A percentile compares a stretch with the other conserved stretches of the same genome.
phyloP scores from a whole-genome alignment of 768 basidiomycete species.

The Russula emetica region DNA sequence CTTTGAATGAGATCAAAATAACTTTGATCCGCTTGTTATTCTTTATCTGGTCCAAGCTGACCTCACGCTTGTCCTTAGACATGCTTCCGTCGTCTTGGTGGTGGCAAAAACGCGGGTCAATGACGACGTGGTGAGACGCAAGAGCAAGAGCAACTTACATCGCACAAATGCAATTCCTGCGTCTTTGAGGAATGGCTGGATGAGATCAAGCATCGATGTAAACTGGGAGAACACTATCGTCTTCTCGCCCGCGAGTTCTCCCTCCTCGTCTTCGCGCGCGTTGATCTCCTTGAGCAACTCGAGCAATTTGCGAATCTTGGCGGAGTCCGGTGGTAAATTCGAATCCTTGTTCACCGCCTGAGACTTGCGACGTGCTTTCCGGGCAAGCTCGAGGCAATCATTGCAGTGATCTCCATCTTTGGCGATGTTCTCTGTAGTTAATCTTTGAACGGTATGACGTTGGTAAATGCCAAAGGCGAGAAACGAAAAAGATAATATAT shows the following conservation, averaged over 20 bases:
- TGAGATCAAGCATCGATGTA: conserved; percentile 79
- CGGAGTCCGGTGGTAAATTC: conserved; percentile 62
- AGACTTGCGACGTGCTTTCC: conserved; percentile 44
- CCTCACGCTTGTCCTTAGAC: conserved; percentile 70
- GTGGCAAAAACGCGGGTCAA: not conserved
- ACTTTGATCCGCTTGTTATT: conserved; percentile 54
- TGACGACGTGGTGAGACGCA: conserved; percentile 8
- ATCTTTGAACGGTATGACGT: conserved; percentile 35
- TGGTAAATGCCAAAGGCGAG: not conserved
- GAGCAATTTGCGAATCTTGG: conserved; percentile 84
- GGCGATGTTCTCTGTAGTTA: conserved; percentile 37
- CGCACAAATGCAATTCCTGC: conserved; percentile 70
- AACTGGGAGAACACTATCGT: conserved; percentile 97
- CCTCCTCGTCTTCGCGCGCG: conserved; percentile 44
- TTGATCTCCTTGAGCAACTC: conserved; percentile 66
- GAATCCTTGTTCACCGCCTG: conserved; percentile 29
- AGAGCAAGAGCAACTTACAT: conserved; percentile 61
- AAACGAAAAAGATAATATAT: conserved; percentile 36
- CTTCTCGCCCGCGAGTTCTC: conserved; percentile 54
- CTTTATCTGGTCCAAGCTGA: conserved; percentile 68
- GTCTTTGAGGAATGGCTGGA: conserved; percentile 77
- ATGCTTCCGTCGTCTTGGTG: conserved; percentile 85
- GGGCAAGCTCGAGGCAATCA: conserved; percentile 54
- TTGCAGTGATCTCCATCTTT: conserved; percentile 50
- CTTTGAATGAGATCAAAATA: conserved; percentile 95